A percentile compares a stretch with the other conserved stretches of the same genome.
Conservation (phyloP, 73 alveolate species). For the Uronychia binucleata region DNA sequence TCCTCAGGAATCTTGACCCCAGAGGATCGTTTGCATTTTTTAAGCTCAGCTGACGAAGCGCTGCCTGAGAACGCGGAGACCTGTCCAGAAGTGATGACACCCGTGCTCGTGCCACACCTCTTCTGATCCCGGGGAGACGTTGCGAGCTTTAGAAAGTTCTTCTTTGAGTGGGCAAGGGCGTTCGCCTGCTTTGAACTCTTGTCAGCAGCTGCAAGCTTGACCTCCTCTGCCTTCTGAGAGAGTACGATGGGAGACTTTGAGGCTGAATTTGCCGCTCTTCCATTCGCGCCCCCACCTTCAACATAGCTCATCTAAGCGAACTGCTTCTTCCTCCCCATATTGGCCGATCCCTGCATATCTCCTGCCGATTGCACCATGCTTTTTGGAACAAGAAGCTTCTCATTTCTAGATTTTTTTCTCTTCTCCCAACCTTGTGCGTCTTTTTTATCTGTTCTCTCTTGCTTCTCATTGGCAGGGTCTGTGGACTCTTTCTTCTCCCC, state of each 20-base stretch:
- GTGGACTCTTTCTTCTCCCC: neutral
- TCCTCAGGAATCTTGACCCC: neutral
- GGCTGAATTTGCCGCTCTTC: neutral
- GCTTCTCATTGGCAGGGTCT: too few relatives aligned
- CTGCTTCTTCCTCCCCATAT: neutral
- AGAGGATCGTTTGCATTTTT: neutral
- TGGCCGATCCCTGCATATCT: neutral
- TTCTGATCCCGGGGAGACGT: neutral
- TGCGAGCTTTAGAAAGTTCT: neutral
- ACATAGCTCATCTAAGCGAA: neutral
- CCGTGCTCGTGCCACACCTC: neutral
- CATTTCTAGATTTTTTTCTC: neutral
- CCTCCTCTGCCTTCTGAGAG: neutral
- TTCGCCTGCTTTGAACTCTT: neutral
- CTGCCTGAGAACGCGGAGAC: neutral
- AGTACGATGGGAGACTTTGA: neutral
- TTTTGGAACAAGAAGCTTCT: neutral
- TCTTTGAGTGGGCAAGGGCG: neutral
- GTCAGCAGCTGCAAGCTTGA: too few relatives aligned
- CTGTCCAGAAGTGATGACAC: neutral
- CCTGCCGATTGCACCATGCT: neutral
- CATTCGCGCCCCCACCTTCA: neutral
- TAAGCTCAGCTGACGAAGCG: neutral
- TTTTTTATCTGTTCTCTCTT: neutral
- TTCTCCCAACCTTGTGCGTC: neutral